Evolutionary conservation across 2,329 filamentous ascomycete genomes (phyloP).

Genomic region (Emmonsiellopsis sp.): DNA sequence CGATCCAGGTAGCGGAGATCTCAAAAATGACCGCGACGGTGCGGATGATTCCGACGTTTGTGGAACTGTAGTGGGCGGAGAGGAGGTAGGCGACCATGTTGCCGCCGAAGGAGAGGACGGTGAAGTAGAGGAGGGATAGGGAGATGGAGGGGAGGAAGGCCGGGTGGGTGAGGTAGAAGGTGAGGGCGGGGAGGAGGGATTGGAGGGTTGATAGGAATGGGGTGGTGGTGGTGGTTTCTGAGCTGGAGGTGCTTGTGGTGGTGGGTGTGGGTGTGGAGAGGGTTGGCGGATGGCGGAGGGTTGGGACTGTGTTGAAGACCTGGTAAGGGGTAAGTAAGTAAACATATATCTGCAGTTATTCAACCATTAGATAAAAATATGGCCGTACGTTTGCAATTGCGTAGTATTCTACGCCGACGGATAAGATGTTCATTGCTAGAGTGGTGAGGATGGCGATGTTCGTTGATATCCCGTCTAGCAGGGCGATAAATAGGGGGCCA

Average conservation of each 20-base stretch:
- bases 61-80: slow-evolving; percentile 39
- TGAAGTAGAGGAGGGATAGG: slow-evolving; percentile 44
- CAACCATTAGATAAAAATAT: not conserved
- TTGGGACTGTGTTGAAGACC: not conserved
- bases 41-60: slow-evolving; percentile 38
- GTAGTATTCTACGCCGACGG: slow-evolving; percentile 30
- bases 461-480: slow-evolving; percentile 36
- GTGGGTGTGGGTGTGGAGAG: not conserved
- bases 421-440: slow-evolving; percentile 34
- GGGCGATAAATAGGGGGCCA: slow-evolving; percentile 43
- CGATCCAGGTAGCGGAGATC: slow-evolving; percentile 44
- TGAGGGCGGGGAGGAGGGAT: slow-evolving; percentile 7
- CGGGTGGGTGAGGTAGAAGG: slow-evolving; percentile 25
- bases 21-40: slow-evolving; percentile 43
- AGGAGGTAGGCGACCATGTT: slow-evolving; percentile 49
- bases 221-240: too few species aligned
- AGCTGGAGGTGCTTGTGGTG: slow-evolving; percentile 4
- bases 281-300: not conserved
- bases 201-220: too few species aligned
- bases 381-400: slow-evolving; percentile 26
- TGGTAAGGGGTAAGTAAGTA: not conserved
- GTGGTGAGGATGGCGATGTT: slow-evolving; percentile 38
- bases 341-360: not conserved
- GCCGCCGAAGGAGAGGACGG: slow-evolving; percentile 45
- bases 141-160: slow-evolving; percentile 40